phyloP scores from a whole-genome alignment of 2,329 filamentous ascomycete genomes.

The Penicillium sp. region DNA sequence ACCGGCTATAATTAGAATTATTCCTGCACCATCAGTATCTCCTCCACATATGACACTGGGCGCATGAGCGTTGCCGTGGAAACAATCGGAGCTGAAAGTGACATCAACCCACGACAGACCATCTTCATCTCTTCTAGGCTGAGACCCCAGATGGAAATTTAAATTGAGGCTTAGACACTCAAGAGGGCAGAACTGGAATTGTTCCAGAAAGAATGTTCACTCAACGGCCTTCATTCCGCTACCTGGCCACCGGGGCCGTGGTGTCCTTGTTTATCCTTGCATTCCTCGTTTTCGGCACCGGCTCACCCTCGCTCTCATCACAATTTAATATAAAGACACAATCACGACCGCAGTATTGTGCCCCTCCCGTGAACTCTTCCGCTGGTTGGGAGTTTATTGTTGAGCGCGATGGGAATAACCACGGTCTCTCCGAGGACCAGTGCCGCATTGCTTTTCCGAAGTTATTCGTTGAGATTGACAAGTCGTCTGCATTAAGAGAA shows the following conservation, averaged over 20 bases:
- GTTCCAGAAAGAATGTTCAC: constrained; percentile 15
- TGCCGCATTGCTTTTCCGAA: constrained; percentile 37
- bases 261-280: constrained; percentile 22
- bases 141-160: background rate
- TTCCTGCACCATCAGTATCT: background rate
- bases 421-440: constrained; percentile 30
- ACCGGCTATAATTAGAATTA: background rate
- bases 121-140: background rate
- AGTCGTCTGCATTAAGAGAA: constrained; percentile 20
- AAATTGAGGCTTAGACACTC: background rate
- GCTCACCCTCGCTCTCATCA: constrained; percentile 14
- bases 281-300: constrained; percentile 21
- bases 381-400: constrained; percentile 28
- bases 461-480: constrained; percentile 32
- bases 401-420: constrained; percentile 30
- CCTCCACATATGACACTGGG: background rate
- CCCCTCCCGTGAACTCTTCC: background rate
- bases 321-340: constrained; percentile 20
- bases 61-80: constrained; percentile 19
- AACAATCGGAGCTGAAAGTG: constrained; percentile 15
- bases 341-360: constrained; percentile 1
- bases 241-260: constrained; percentile 22
- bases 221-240: constrained; percentile 23
- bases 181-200: background rate
- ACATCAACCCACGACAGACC: background rate